A percentile compares a stretch with the other conserved stretches of the same genome.
phyloP scores from a whole-genome alignment of 768 basidiomycete species.

The Albatrellus ellisii region DNA sequence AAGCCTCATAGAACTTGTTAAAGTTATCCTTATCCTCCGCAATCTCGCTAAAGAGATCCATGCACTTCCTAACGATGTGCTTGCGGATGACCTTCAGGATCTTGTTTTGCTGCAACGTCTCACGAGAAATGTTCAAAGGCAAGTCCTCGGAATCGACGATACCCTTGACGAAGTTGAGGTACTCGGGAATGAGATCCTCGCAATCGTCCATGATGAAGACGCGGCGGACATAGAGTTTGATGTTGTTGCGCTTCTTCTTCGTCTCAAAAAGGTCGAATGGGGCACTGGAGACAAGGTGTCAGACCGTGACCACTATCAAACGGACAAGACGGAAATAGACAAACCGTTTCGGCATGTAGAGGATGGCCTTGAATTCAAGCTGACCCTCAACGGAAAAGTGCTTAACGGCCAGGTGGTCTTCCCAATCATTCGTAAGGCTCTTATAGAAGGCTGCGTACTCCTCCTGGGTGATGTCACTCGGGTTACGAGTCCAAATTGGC shows the following conservation, averaged over 20 bases:
- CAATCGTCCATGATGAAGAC: constrained; percentile 99
- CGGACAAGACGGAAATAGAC: constrained; percentile 12
- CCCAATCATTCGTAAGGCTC: constrained; percentile 99
- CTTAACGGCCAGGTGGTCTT: constrained; percentile 98
- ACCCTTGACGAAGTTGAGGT: constrained; percentile 99
- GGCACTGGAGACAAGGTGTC: constrained; percentile 36
- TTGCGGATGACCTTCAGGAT: constrained; percentile 99
- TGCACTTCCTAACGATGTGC: constrained; percentile 97
- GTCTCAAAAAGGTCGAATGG: constrained; percentile 99
- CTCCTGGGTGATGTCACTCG: constrained; percentile 81
- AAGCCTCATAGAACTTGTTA: constrained; percentile 92
- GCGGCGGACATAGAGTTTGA: constrained; percentile 99
- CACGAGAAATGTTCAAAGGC: constrained; percentile 99
- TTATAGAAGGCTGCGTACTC: constrained; percentile 98
- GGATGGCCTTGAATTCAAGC: constrained; percentile 99
- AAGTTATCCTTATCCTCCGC: constrained; percentile 99
- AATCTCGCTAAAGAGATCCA: constrained; percentile 92
- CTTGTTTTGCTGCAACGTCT: constrained; percentile 99
- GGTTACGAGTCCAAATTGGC: constrained; percentile 99
- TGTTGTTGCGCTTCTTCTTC: constrained; percentile 99
- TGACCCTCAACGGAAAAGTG: constrained; percentile 99
- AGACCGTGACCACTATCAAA: constrained; percentile 11
- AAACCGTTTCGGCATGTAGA: constrained; percentile 92
- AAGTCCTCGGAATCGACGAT: constrained; percentile 99
- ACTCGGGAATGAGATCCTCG: constrained; percentile 98